Base-by-base conservation (phyloP, 2,329 filamentous ascomycete species). In the Gnomoniopsis sp. region DNA sequence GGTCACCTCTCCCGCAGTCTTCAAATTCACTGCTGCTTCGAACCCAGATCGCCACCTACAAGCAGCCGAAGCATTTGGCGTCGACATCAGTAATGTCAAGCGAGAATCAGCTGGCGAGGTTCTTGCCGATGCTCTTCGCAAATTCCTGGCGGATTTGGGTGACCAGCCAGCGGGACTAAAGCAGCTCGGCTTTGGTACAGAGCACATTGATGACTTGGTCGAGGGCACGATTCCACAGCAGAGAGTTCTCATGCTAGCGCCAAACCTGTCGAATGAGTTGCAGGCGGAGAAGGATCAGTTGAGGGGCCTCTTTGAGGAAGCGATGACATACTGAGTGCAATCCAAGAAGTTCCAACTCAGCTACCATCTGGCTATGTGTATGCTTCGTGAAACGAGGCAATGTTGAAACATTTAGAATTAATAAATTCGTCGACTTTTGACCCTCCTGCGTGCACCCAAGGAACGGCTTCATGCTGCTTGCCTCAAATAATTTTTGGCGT, bases 201-300 rank as follows among this genome's bases (percentile, higher is more conserved):
- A 85, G 43, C 85, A 98, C 75, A 79, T 99, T 19, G 91, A 96
- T 63, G 85, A 79, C 11, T 77, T 99, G 63, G 92, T 99, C 1
- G 93, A 98, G 74, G 96, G 95, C 1, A 99, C 95, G 0, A 87
- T 99, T 62, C 95, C 95, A 6, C 95, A 99, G 77, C 86, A 86
- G 57, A 81, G 95, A 64, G 96, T 99, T 57, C 72, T 99, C 68
- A 95, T 93, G 88, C 76, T 99, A 62, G 95, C 95, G 33, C 96
- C 95, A 0, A 92, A 84, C 26, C 73, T 99, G 67, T 85, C 84
- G 43, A 83, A 81, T 65, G 88, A 92, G 68, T 72, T 90, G 49
- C 79, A 87, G 67, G 77, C 80, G 50, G 89, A 93, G 73, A 86
- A 82, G 71, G 88, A 90, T 57, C 88, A 93, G 74, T 72, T 95